Percentiles rank a stretch among this genome's conserved stretches.
Evolutionary conservation across 257 asterid species (phyloP).

Genomic region (Ocimum tenuiflorum): DNA sequence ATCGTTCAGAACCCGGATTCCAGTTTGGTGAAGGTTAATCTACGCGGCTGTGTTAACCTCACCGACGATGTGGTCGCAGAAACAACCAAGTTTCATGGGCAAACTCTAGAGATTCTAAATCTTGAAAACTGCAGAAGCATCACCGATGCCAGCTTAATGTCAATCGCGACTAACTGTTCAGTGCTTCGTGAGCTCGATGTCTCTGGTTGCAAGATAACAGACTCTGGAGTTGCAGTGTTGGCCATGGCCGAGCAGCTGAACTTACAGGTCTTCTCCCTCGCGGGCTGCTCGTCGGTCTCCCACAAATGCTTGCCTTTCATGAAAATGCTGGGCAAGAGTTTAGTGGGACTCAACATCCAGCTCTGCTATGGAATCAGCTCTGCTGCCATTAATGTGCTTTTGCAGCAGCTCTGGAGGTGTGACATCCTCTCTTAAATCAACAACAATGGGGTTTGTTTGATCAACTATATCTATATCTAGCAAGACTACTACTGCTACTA

Average conservation of each 20-base stretch:
- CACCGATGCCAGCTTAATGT: slow-evolving; percentile 52
- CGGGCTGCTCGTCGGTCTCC: slow-evolving; percentile 51
- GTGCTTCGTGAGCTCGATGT: slow-evolving; percentile 55
- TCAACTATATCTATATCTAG: slow-evolving; percentile 25
- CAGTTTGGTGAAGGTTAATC: slow-evolving; percentile 57
- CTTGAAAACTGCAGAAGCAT: slow-evolving; percentile 61
- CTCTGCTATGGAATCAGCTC: slow-evolving; percentile 52
- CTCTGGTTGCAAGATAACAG: slow-evolving; percentile 50
- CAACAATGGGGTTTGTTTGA: too few species aligned
- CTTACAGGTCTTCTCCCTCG: slow-evolving; percentile 57
- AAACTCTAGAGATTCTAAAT: slow-evolving; percentile 54
- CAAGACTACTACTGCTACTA: too few species aligned
- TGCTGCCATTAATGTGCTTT: slow-evolving; percentile 36
- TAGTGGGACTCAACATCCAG: slow-evolving; percentile 70
- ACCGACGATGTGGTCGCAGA: slow-evolving; percentile 49
- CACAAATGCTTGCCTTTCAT: slow-evolving; percentile 52
- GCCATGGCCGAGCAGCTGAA: slow-evolving; percentile 46
- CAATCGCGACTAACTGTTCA: slow-evolving; percentile 51
- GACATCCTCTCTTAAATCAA: slow-evolving; percentile 49
- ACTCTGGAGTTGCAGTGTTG: slow-evolving; percentile 53
- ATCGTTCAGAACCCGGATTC: slow-evolving; percentile 48
- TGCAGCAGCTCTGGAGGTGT: slow-evolving; percentile 73
- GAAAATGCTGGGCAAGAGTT: slow-evolving; percentile 40
- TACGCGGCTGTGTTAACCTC: slow-evolving; percentile 60
- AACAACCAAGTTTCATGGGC: slow-evolving; percentile 53